Evolutionary conservation across 163 green algal species (phyloP).

Genomic region (Chlamydomonas reinhardtii): DNA sequence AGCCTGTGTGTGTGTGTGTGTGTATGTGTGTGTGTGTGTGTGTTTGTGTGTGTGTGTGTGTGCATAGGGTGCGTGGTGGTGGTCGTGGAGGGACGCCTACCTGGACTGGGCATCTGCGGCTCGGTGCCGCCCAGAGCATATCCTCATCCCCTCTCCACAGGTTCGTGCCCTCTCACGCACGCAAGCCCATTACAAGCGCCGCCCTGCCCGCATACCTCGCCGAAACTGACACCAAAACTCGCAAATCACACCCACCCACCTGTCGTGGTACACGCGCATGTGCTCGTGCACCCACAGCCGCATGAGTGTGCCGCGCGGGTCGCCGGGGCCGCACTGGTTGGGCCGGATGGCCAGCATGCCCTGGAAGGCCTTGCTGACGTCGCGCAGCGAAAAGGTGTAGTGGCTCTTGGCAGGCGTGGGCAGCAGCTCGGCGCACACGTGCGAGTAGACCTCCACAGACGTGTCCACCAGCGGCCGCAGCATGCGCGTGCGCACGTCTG

Average conservation of each 20-base stretch:
- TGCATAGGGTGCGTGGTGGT: too few species aligned
- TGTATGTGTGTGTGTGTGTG: too few species aligned
- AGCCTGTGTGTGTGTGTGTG: conserved; percentile 29
- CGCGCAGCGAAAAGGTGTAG: conserved; percentile 90
- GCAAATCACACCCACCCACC: conserved; percentile 23
- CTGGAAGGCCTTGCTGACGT: conserved; percentile 85
- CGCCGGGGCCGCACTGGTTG: conserved; percentile 54
- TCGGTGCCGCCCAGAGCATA: too few species aligned
- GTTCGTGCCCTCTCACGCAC: too few species aligned
- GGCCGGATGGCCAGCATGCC: conserved; percentile 61
- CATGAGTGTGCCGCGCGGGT: conserved; percentile 62
- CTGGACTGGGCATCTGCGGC: too few species aligned
- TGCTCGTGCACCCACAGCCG: conserved; percentile 84
- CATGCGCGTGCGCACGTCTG: conserved; percentile 59
- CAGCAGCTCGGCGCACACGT: conserved; percentile 74
- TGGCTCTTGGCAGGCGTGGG: conserved; percentile 86
- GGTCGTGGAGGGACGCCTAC: too few species aligned
- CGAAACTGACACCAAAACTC: not conserved
- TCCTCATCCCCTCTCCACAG: too few species aligned
- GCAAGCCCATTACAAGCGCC: too few species aligned
- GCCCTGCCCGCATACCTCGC: not conserved
- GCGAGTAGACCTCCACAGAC: conserved; percentile 62
- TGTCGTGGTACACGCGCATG: conserved; percentile 84
- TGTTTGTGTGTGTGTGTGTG: too few species aligned
- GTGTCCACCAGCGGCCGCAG: conserved; percentile 60